Base-by-base conservation (phyloP, 129 eudicot genomes). In the Arctium lappa region DNA sequence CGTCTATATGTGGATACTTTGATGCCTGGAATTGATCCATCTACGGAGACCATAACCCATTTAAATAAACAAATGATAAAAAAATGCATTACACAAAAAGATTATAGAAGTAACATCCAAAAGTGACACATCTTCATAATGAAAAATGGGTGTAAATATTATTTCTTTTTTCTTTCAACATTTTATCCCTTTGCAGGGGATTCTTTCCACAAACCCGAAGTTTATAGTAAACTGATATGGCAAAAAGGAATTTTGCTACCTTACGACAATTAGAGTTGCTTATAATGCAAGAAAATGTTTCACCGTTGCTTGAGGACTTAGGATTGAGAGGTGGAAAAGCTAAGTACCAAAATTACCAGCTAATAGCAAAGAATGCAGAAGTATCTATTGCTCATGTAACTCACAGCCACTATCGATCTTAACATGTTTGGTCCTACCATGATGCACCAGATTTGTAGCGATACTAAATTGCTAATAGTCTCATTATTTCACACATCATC, bases 11-110 rank as follows among this genome's bases (percentile, higher is more conserved):
- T 85, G 5, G 98, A 82, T 79, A 93, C 80, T 89, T 96, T 96
- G 74, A 96, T 89, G 62, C 94, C 94, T 62, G 99, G 99, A 85
- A 96, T 93, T 16, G 99, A 86, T 36, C 99, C 99, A 91, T 95
- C 99, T 93, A 79, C 63, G 8, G 13, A 60, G 62, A 81, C 65
- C 63, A 87, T 56, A 86, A 50, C 79, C 66, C 36, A 79, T 69
- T 53, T 63, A 85, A 22, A 82, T 72, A 31, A 72, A 46, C 75
- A 70, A 56, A 62, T 18, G n/a, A 31, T 56, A 10, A 8, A 27
- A 8, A 29, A 33, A 31, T 34, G 62, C 16, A 50, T 32, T 65
- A 18, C 22, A 40, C 3, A 69, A 29, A 60, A 68, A 69, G n/a
- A 68, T 40, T 18, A 29, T 78, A 15, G 2, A 78, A n/a, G 31